Evolutionary conservation across 768 basidiomycete species (phyloP).

Genomic region (Lactarius hengduanensis): DNA sequence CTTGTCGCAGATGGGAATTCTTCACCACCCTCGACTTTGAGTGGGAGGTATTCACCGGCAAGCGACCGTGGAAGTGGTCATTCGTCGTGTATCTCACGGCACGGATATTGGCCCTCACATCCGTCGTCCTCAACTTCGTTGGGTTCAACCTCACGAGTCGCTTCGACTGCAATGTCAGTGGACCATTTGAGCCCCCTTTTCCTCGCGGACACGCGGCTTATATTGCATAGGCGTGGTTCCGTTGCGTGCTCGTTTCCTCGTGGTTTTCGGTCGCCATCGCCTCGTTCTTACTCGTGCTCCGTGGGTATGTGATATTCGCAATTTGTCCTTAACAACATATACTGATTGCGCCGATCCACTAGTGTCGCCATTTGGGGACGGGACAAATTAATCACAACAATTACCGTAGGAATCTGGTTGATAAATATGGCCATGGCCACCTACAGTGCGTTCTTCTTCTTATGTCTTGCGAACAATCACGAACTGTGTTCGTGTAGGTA

Average conservation of each 20-base stretch:
- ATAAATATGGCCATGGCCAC: conserved; percentile 8
- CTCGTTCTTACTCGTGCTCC: conserved; percentile 27
- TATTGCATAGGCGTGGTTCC: conserved; percentile 22
- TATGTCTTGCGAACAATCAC: background rate
- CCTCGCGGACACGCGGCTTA: background rate
- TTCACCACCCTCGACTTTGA: conserved; percentile 26
- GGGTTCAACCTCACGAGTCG: conserved; percentile 20
- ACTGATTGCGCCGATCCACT: background rate
- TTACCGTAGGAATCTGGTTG: conserved; percentile 4
- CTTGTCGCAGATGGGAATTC: conserved; percentile 26
- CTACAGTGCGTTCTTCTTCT: conserved; percentile 18
- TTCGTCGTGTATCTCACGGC: conserved; percentile 21
- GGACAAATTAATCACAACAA: conserved; percentile 2
- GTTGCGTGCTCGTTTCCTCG: conserved; percentile 12
- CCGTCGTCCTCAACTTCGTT: conserved; percentile 18
- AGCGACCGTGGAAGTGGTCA: conserved; percentile 29
- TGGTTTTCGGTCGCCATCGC: conserved; percentile 25
- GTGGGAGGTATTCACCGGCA: conserved; percentile 26
- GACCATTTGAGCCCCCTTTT: background rate
- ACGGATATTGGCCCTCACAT: conserved; percentile 15
- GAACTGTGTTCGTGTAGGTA: conserved; percentile 5
- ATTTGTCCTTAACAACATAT: background rate
- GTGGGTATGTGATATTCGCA: conserved; percentile 18
- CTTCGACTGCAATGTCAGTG: conserved; percentile 25
- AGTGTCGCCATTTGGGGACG: conserved; percentile 27